phyloP scores from a whole-genome alignment of 495 filamentous ascomycete genomes.

The Penicillium chermesinum region DNA sequence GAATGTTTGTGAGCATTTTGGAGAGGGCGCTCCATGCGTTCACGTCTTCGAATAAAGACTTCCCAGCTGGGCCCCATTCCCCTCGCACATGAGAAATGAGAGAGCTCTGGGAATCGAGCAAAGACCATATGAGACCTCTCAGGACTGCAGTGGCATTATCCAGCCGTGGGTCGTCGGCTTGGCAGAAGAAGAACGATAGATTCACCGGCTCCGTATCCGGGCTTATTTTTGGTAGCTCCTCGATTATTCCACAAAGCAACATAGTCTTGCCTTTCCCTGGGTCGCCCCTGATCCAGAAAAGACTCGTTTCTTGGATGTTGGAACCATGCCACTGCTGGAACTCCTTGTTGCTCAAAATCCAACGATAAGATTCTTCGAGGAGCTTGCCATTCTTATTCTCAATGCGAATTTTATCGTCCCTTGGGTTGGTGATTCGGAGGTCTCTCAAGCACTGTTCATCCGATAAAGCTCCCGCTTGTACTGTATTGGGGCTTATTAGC shows the following conservation, averaged over 20 bases:
- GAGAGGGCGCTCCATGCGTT: slow-evolving; percentile 1
- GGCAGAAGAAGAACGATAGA: not conserved
- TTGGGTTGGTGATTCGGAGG: not conserved
- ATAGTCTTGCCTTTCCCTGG: slow-evolving; percentile 2
- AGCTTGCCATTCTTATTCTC: not conserved
- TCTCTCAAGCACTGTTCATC: not conserved
- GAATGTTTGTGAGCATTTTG: not conserved
- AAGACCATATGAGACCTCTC: not conserved
- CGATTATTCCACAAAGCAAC: not conserved
- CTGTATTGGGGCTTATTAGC: not conserved
- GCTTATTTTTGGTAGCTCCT: not conserved
- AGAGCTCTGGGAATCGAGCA: not conserved
- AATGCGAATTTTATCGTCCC: not conserved
- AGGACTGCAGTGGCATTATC: not conserved
- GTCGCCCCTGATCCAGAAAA: slow-evolving; percentile 4
- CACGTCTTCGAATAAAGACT: not conserved
- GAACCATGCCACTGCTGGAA: not conserved
- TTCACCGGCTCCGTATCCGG: not conserved
- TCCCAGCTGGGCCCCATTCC: not conserved
- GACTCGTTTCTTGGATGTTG: not conserved
- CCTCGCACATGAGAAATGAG: not conserved
- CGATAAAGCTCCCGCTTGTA: not conserved
- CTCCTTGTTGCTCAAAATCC: slow-evolving; percentile 1
- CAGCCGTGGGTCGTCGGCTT: not conserved
- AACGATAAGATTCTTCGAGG: slow-evolving; percentile 1